A percentile compares a stretch with the other conserved stretches of the same genome.
These are phyloP conservation scores for Farysia itapuensis DNA, from an alignment of 1,284 basidiomycete genomes.

Conservation along the genomic window DNA sequence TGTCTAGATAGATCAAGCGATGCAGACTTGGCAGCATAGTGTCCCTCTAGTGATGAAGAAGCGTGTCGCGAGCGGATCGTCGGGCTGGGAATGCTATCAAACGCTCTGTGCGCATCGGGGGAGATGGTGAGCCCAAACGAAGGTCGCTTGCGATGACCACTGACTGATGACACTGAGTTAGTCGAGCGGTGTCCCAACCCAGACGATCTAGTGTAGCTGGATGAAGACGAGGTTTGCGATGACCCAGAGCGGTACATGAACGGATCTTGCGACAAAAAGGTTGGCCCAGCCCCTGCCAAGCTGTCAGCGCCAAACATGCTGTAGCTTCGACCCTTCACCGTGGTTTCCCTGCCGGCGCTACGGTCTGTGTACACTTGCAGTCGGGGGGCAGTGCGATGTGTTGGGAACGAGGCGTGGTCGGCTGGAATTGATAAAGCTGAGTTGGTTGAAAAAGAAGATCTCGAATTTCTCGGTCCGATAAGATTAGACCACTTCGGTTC, in stretches of 20 bases:
- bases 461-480: too few species aligned
- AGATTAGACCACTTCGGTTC: too few species aligned
- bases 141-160: constrained; percentile 25
- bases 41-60: constrained; percentile 4
- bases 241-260: background rate
- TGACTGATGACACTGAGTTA: constrained; percentile 11
- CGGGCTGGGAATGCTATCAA: constrained; percentile 38
- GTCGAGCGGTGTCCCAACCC: constrained; percentile 12
- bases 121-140: constrained; percentile 35
- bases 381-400: too few species aligned
- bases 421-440: too few species aligned
- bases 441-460: too few species aligned
- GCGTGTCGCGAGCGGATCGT: constrained; percentile 12
- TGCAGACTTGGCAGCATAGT: too few species aligned
- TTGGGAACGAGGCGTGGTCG: too few species aligned
- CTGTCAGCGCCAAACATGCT: too few species aligned
- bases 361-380: too few species aligned
- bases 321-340: too few species aligned
- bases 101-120: constrained; percentile 31
- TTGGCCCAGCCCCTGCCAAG: background rate
- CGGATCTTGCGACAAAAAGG: background rate
- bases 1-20: too few species aligned
- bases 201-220: background rate
- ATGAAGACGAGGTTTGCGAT: background rate
- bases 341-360: too few species aligned